phyloP scores from a whole-genome alignment of 2,329 filamentous ascomycete species.

The Penicillium sp. region DNA sequence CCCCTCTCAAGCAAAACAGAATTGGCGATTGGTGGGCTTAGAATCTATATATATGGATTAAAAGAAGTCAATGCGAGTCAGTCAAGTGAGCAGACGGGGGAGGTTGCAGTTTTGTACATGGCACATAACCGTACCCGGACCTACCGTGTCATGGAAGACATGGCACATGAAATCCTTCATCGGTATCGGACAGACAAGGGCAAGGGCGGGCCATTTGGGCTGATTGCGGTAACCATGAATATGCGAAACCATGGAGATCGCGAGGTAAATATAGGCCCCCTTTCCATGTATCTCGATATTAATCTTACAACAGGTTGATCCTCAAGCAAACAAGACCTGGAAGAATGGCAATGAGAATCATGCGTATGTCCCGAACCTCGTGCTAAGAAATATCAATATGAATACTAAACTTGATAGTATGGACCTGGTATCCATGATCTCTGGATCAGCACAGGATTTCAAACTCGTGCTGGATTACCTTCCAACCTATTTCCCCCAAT shows the following conservation, averaged over 20 bases:
- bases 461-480: slow-evolving; percentile 3
- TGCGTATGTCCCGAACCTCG: background rate
- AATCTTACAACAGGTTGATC: background rate
- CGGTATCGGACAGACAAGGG: background rate
- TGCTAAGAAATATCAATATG: no score
- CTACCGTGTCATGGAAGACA: slow-evolving; percentile 1
- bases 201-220: background rate
- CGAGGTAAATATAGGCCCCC: background rate
- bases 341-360: slow-evolving; percentile 5
- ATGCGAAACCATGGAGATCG: slow-evolving; percentile 5
- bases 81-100: background rate
- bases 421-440: slow-evolving; percentile 2
- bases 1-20: slow-evolving; percentile 2
- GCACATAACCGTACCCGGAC: slow-evolving; percentile 4
- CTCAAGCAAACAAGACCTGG: slow-evolving; percentile 1
- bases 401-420: background rate
- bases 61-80: background rate
- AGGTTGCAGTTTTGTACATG: slow-evolving; percentile 1
- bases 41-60: slow-evolving; percentile 2
- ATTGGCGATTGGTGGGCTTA: background rate
- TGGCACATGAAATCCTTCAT: slow-evolving; percentile 5
- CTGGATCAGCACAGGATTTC: slow-evolving; percentile 3
- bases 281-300: background rate
- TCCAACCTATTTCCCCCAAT: background rate
- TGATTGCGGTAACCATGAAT: slow-evolving; percentile 4